Conservation (phyloP, 2,329 filamentous ascomycete genomes). For the Huntiella decipiens region DNA sequence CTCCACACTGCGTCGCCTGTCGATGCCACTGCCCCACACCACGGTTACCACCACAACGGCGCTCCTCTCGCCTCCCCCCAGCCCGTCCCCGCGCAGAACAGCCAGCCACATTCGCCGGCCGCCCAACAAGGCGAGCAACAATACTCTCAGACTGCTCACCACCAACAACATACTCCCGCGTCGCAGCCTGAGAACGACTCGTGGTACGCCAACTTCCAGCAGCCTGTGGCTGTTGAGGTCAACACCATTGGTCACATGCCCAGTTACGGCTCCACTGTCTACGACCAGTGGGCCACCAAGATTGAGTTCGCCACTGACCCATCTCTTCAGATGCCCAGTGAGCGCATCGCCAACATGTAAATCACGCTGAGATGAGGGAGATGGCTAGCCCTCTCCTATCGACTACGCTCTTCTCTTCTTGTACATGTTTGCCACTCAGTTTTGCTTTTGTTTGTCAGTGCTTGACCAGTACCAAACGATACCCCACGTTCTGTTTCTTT, state of each 20-base stretch:
- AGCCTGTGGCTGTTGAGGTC: constrained; percentile 31
- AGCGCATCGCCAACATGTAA: constrained; percentile 37
- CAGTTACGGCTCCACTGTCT: constrained; percentile 29
- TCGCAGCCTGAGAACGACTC: constrained; percentile 26
- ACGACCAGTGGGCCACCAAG: constrained; percentile 35
- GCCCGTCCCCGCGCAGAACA: constrained; percentile 17
- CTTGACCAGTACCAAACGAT: constrained; percentile 12
- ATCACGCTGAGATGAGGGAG: background rate
- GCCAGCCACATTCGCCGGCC: constrained; percentile 18
- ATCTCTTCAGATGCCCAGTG: constrained; percentile 39
- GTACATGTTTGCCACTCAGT: constrained; percentile 6
- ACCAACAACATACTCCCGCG: constrained; percentile 16
- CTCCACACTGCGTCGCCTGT: constrained; percentile 29
- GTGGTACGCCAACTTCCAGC: constrained; percentile 37
- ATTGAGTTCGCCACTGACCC: constrained; percentile 35
- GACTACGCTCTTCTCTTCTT: background rate
- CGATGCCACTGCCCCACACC: constrained; percentile 18
- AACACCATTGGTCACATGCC: constrained; percentile 33
- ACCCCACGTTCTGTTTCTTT: constrained; percentile 11
- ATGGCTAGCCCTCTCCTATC: too few species aligned
- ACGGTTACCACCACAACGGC: constrained; percentile 15
- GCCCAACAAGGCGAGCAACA: constrained; percentile 16
- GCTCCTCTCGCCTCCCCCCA: constrained; percentile 16
- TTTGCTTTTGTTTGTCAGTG: constrained; percentile 10
- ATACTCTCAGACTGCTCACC: constrained; percentile 19